Evolutionary conservation across 495 filamentous ascomycete species (phyloP).

Genomic region (Halenospora varia): DNA sequence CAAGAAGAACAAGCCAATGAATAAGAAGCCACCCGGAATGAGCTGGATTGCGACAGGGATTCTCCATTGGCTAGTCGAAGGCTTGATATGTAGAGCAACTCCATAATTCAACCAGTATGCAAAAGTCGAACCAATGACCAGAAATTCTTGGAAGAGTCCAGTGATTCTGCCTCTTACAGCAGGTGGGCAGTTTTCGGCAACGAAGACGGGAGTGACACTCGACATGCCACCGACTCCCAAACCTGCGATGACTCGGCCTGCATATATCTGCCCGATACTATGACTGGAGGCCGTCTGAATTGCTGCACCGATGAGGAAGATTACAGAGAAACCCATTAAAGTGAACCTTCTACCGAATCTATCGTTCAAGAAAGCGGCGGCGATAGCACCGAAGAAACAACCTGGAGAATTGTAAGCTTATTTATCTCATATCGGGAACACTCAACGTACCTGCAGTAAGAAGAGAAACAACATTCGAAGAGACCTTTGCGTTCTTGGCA

Average conservation of each 20-base stretch:
- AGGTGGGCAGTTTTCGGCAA: constrained; percentile 50
- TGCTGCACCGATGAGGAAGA: constrained; percentile 35
- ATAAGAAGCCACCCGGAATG: constrained; percentile 12
- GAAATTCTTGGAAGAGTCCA: constrained; percentile 26
- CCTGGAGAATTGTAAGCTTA: constrained; percentile 2
- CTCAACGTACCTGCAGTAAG: constrained; percentile 41
- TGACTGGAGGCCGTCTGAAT: constrained; percentile 36
- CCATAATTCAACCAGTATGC: constrained; percentile 52
- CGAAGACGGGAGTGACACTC: constrained; percentile 41
- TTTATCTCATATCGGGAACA: no score
- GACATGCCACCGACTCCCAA: constrained; percentile 51
- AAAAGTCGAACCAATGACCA: constrained; percentile 39
- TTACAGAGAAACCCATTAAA: constrained; percentile 32
- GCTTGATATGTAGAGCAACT: constrained; percentile 25
- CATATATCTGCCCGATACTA: constrained; percentile 34
- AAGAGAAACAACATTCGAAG: constrained; percentile 57
- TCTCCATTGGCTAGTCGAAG: constrained; percentile 42
- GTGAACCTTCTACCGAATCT: constrained; percentile 31
- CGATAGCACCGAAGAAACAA: constrained; percentile 27
- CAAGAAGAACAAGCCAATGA: constrained; percentile 17
- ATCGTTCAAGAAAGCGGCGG: constrained; percentile 30
- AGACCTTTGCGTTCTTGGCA: constrained; percentile 37
- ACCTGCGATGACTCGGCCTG: constrained; percentile 45
- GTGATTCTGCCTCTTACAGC: constrained; percentile 48
- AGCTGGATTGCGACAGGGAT: constrained; percentile 32